Base-by-base conservation (phyloP, 1,284 basidiomycete species). In the Coriolopsis trogii region DNA sequence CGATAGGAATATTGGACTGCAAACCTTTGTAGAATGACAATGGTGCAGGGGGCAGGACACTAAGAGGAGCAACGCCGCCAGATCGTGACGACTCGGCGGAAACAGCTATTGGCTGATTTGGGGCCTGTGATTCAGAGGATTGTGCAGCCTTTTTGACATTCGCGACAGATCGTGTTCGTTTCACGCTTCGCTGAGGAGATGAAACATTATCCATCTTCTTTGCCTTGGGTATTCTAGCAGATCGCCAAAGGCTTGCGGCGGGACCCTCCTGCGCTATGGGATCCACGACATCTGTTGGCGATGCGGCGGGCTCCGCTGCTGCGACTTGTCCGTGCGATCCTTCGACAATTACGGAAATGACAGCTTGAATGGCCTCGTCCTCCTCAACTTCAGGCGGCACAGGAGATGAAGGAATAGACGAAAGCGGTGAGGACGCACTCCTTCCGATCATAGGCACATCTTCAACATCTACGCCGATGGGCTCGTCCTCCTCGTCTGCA, bases 171-270 rank as follows among this genome's bases (percentile, higher is more conserved):
- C 28, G 36, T 7, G 16, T 12, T 30, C 34, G 33, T 6, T 36
- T 37, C 4, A n/a, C 7, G n/a, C 7, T 39, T n/a, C 24, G 41
- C 24, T 51, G 38, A 1, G 58, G 49, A 2, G 54, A 51, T 10
- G 51, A 20, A 2, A 49, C 48, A 2, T 59, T 43, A 1, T 47
- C 51, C 2, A 49, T 48, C 21, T 51, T 53, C 4, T 46, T 45
- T 1, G 48, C 42, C 18, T 56, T 56, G 3, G 51, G 48, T 6
- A 49, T 50, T 7, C 59, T 53, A 1, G 51, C 24, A 8, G 59
- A 61, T n/a, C 55, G 59, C 34, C 59, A 56, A 10, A 51, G 46
- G 24, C 46, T 23, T 21, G 12, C 5, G 40, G n/a, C 12, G 20
- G 13, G n/a, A 37, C n/a, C n/a, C n/a, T n/a, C n/a, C n/a, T n/a